Evolutionary conservation across 2,329 filamentous ascomycete genomes (phyloP).

Genomic region (Cordyceps cicadae): DNA sequence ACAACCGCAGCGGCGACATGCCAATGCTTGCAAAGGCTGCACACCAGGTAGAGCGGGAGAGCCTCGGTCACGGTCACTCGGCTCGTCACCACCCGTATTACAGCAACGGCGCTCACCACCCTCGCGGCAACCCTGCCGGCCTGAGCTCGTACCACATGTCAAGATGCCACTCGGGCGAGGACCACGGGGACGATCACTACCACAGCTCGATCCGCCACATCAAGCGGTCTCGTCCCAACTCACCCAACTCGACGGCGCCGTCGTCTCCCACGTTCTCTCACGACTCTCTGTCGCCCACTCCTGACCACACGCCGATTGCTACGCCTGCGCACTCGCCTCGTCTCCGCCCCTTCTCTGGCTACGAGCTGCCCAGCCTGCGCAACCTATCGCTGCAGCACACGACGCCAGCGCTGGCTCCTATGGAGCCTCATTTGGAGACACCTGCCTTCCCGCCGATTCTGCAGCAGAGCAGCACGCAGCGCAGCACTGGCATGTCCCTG

Average conservation of each 20-base stretch:
- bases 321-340: conserved; percentile 93
- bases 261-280: conserved; percentile 95
- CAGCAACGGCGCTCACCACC: conserved; percentile 36
- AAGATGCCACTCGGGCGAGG: conserved; percentile 74
- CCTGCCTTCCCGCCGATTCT: conserved; percentile 38
- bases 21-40: conserved; percentile 53
- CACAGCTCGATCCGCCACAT: conserved; percentile 57
- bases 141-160: conserved; percentile 92
- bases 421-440: conserved; percentile 48
- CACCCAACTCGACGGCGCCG: conserved; percentile 89
- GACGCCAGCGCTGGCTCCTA: conserved; percentile 48
- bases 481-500: conserved; percentile 66
- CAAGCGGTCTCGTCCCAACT: conserved; percentile 88
- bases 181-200: conserved; percentile 70
- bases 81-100: conserved; percentile 48
- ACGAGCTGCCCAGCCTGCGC: conserved; percentile 79
- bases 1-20: conserved; percentile 45
- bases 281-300: conserved; percentile 89
- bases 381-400: conserved; percentile 47
- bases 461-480: conserved; percentile 31
- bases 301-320: conserved; percentile 95
- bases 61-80: conserved; percentile 34
- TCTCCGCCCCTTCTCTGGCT: conserved; percentile 68
- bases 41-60: conserved; percentile 55
- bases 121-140: conserved; percentile 60